Percentiles rank a stretch among this genome's conserved stretches.
These are phyloP conservation scores for Pyricularia sp. DNA, from an alignment of 2,329 filamentous ascomycete genomes.

Conservation along the genomic window DNA sequence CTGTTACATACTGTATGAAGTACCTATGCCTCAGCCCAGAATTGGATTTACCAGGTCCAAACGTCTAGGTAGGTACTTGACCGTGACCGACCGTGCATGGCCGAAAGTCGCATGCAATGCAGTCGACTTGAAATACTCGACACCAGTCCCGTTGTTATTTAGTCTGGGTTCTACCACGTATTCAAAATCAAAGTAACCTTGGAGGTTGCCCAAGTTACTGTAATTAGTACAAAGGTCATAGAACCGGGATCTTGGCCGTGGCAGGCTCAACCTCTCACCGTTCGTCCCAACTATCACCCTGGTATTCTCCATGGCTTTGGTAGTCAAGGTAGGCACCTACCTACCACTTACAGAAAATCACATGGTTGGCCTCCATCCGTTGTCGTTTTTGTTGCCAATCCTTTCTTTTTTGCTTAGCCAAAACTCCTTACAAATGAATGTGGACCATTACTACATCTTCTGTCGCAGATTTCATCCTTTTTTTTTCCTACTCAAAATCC, in stretches of 20 bases:
- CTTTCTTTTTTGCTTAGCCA: background rate
- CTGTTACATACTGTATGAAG: background rate
- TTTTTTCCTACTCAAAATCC: background rate
- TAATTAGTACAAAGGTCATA: background rate
- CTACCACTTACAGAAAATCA: background rate
- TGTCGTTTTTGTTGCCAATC: background rate
- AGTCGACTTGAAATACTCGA: background rate
- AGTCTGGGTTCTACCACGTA: too few relatives aligned
- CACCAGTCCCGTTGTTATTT: background rate
- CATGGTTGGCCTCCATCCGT: background rate
- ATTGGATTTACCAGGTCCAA: background rate
- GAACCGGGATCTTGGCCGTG: background rate
- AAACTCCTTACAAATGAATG: background rate
- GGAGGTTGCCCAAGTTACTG: background rate
- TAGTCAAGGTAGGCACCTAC: too few relatives aligned
- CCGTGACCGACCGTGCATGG: background rate
- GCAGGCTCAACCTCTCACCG: background rate
- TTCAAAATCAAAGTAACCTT: too few relatives aligned
- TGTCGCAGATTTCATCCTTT: background rate
- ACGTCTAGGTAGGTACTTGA: background rate
- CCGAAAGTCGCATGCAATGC: background rate
- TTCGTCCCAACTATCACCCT: background rate
- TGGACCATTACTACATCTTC: too few relatives aligned
- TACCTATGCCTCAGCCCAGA: background rate
- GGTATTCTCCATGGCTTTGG: background rate